Evolutionary conservation across 306 rosid species (phyloP).

Genomic region (Benincasa hispida): DNA sequence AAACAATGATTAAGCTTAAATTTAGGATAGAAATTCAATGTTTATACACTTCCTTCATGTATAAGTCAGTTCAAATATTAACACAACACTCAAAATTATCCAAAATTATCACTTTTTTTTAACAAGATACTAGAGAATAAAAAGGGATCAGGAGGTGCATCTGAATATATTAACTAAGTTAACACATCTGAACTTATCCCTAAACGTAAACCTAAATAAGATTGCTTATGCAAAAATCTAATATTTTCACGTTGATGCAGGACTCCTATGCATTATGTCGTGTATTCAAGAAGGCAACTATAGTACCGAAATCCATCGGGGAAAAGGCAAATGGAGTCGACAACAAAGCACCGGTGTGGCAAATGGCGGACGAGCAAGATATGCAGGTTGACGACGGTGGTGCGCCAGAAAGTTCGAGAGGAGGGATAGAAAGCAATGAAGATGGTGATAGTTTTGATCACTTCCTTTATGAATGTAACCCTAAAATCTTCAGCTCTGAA

Average conservation of each 20-base stretch:
- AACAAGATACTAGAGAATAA: too few relatives aligned
- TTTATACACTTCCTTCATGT: not conserved
- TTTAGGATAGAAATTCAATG: not conserved
- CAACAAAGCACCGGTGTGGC: not conserved
- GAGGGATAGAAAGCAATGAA: slow-evolving; percentile 6
- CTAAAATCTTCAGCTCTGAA: slow-evolving; percentile 30
- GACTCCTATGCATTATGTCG: slow-evolving; percentile 93
- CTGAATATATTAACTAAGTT: too few relatives aligned
- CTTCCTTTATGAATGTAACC: slow-evolving; percentile 24
- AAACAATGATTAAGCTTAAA: not conserved
- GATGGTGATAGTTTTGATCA: slow-evolving; percentile 31
- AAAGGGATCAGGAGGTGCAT: too few relatives aligned
- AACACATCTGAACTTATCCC: too few relatives aligned
- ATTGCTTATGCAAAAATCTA: not conserved
- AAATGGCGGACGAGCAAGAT: slow-evolving; percentile 17
- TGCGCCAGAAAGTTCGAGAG: not conserved
- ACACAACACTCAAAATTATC: not conserved
- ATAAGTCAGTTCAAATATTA: not conserved
- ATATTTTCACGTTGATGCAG: slow-evolving; percentile 17
- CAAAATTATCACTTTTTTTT: not conserved
- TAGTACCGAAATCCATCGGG: not conserved
- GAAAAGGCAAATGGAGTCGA: not conserved
- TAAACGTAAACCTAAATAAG: not conserved
- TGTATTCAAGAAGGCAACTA: slow-evolving; percentile 64
- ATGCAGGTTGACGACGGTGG: slow-evolving; percentile 25